Evolutionary conservation across 2,329 filamentous ascomycete species (phyloP).

Genomic region (Pseudogymnoascus sp.): DNA sequence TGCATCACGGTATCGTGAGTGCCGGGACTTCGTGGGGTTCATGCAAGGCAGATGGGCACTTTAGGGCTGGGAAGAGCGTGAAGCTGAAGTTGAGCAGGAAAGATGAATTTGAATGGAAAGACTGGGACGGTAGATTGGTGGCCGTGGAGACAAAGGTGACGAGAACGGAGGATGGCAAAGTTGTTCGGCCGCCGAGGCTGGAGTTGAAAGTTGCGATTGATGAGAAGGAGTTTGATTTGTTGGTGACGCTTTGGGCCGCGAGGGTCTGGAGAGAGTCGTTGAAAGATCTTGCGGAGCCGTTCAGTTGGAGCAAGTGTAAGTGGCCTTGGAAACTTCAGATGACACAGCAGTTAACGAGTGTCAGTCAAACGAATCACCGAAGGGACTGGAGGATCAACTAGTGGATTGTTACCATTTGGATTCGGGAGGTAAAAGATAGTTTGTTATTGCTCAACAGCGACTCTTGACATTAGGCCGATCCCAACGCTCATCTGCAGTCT

Average conservation of each 20-base stretch:
- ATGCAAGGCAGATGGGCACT: not conserved
- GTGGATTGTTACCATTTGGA: not conserved
- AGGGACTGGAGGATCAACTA: not conserved
- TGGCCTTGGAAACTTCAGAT: not conserved
- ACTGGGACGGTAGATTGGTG: not conserved
- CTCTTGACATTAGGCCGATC: not conserved
- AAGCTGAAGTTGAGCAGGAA: conserved; percentile 3
- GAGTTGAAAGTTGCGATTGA: conserved; percentile 2
- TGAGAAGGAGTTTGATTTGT: not conserved
- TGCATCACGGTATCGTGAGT: not conserved
- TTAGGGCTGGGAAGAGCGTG: not conserved
- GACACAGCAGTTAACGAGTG: not conserved
- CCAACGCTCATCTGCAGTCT: not conserved
- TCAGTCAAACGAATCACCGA: not conserved
- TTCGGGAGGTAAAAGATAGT: not conserved
- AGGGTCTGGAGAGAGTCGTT: conserved; percentile 2
- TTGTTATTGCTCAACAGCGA: not conserved
- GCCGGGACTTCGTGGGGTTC: not conserved
- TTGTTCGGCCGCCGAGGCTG: not conserved
- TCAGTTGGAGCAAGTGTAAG: not conserved
- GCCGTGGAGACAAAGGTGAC: conserved; percentile 5
- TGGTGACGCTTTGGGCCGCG: conserved; percentile 7
- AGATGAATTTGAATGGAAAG: conserved; percentile 3
- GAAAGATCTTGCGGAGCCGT: conserved; percentile 4
- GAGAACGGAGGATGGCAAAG: not conserved